Conservation (phyloP, 352 stramenopile species). For the Pythium utonaiense region DNA sequence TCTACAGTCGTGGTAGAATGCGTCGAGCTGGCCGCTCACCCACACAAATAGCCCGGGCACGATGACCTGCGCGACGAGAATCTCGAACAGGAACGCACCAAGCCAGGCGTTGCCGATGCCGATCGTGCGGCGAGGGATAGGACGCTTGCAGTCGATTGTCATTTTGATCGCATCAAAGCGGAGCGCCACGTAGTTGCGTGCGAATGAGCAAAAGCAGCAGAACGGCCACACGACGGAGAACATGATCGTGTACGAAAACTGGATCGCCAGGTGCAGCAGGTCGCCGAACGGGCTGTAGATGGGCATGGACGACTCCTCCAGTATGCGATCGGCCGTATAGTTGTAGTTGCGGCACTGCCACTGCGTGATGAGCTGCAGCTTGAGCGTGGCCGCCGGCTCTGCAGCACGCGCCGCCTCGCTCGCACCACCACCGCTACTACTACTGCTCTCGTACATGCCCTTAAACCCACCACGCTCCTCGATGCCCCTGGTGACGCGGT, state of each 20-base stretch:
- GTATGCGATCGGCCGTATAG: constrained; percentile 48
- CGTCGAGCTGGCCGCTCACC: constrained; percentile 57
- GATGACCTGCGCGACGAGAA: constrained; percentile 40
- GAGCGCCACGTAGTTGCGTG: constrained; percentile 45
- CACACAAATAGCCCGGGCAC: constrained; percentile 60
- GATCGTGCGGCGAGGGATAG: constrained; percentile 46
- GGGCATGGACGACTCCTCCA: constrained; percentile 62
- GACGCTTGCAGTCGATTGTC: constrained; percentile 60
- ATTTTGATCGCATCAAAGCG: constrained; percentile 65
- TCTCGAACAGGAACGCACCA: constrained; percentile 53
- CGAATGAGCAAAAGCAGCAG: constrained; percentile 49
- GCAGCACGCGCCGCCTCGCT: not conserved
- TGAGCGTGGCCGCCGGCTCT: constrained; percentile 12
- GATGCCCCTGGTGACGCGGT: constrained; percentile 41
- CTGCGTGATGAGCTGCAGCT: constrained; percentile 42
- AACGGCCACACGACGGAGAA: constrained; percentile 69
- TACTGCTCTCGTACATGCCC: constrained; percentile 27
- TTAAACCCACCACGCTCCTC: constrained; percentile 32
- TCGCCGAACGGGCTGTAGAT: constrained; percentile 52
- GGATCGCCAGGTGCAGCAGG: constrained; percentile 55
- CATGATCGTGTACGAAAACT: constrained; percentile 71
- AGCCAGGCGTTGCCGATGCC: constrained; percentile 49
- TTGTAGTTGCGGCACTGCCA: constrained; percentile 58
- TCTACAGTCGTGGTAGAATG: constrained; percentile 38
- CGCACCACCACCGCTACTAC: not conserved